Evolutionary conservation across 2,329 filamentous ascomycete genomes (phyloP), one percentile per base, ranked within the genome.

Genomic region (Bisporella sp.): DNA sequence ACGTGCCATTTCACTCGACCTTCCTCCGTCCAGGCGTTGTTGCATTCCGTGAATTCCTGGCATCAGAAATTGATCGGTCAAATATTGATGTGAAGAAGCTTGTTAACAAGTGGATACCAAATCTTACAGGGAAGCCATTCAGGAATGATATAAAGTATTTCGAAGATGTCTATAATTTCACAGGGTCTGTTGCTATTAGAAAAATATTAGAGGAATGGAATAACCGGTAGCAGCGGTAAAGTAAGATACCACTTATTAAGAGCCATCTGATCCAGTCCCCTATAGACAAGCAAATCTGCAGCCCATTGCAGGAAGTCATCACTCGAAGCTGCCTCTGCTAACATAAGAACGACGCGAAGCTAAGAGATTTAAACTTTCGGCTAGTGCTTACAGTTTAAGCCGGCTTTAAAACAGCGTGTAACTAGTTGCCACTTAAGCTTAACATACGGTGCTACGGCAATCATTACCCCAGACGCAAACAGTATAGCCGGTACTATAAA

Each of bases 51-150:
- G 92, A 85, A 43, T 99, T 99, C 82, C 72, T 99, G 67, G 85
- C 97, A 62, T 99, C 97, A 87, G 97, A 99, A 82, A 97, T 99
- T 75, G 90, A 97, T 79, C 96, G 95, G 82, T 96, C 91, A 29
- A 95, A 88, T 48, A 97, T 99, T 69, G 93, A 99, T 69, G 95
- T 95, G 5, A 87, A 88, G 68, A 97, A 97, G 78, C 74, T 99
- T 64, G 80, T 99, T 60, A 93, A 93, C 64, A 99, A 99, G 74
- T 99, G 99, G 74, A 97, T 99, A 59, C 93, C 93, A 61, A 99
- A 99, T 71, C 93, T 99, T 59, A 99, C 93, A 50, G 93, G 93
- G 52, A 85, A 85, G 72, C 93, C 93, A 11, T 99, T 99, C 68
- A 89, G 90, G 69, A 77, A 99, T 59, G 95, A 89, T 50, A 95